Evolutionary conservation across 176 grass and related monocot genomes (phyloP).

Genomic region (Oryza glumipatula): DNA sequence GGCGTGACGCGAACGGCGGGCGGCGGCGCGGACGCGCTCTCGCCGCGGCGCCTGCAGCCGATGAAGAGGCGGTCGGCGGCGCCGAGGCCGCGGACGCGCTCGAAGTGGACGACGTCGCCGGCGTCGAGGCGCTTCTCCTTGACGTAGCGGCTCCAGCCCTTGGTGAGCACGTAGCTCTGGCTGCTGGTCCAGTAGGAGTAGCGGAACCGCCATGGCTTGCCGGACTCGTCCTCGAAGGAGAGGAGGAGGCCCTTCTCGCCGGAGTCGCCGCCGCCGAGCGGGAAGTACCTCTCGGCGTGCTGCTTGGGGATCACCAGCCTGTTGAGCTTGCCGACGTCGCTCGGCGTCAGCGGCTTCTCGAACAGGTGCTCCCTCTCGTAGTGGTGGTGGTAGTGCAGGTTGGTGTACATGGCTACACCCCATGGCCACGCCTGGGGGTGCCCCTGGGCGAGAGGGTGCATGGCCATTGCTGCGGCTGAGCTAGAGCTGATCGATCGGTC

Average conservation of each 20-base stretch:
- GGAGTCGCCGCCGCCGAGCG: slow-evolving; percentile 41
- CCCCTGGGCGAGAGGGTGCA: slow-evolving; percentile 59
- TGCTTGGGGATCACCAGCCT: slow-evolving; percentile 83
- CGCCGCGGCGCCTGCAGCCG: slow-evolving; percentile 60
- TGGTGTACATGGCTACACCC: slow-evolving; percentile 72
- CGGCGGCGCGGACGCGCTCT: slow-evolving; percentile 11
- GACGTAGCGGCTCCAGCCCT: slow-evolving; percentile 85
- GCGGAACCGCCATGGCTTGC: slow-evolving; percentile 75
- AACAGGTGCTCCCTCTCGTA: slow-evolving; percentile 85
- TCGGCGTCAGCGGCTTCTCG: slow-evolving; percentile 71
- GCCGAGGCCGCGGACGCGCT: slow-evolving; percentile 45
- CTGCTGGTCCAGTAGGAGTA: slow-evolving; percentile 88
- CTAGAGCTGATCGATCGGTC: slow-evolving; percentile 1
- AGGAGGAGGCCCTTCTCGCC: slow-evolving; percentile 63
- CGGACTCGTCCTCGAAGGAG: slow-evolving; percentile 67
- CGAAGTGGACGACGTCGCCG: slow-evolving; percentile 71
- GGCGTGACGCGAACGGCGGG: slow-evolving; percentile 31
- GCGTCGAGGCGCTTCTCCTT: slow-evolving; percentile 75
- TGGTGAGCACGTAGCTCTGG: slow-evolving; percentile 86
- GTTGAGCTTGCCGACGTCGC: slow-evolving; percentile 84
- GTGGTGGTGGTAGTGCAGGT: slow-evolving; percentile 58
- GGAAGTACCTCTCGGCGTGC: slow-evolving; percentile 84
- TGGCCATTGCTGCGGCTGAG: slow-evolving; percentile 55
- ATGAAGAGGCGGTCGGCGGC: slow-evolving; percentile 62
- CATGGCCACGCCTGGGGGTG: slow-evolving; percentile 66